These are phyloP conservation scores for Xylaria sp. DNA, from an alignment of 2,329 filamentous ascomycete species.

Conservation along the genomic window DNA sequence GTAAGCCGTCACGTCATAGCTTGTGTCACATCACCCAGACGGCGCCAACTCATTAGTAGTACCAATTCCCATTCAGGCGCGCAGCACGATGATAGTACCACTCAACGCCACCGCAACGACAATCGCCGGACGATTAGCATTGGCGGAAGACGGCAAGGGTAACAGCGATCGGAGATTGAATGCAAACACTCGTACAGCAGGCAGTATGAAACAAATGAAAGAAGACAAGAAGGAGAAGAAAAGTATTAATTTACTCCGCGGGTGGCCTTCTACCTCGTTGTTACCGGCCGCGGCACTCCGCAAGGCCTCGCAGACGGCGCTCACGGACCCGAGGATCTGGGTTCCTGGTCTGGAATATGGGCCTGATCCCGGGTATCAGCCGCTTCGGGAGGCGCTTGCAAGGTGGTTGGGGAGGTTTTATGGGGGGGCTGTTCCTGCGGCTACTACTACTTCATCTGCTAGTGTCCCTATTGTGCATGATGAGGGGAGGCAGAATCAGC, in stretches of 20 bases:
- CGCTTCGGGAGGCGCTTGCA: conserved; percentile 72
- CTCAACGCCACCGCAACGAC: background rate
- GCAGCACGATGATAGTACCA: background rate
- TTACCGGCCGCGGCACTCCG: conserved; percentile 69
- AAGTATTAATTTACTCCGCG: conserved; percentile 68
- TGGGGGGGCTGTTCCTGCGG: background rate
- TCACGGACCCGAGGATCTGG: conserved; percentile 64
- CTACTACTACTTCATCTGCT: conserved; percentile 40
- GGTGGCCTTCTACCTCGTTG: conserved; percentile 69
- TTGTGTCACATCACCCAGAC: background rate
- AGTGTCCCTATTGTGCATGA: conserved; percentile 40
- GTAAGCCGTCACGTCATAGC: background rate
- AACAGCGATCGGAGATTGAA: background rate
- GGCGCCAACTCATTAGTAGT: conserved; percentile 1
- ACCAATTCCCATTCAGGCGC: background rate
- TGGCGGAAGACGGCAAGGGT: background rate
- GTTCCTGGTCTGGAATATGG: conserved; percentile 77
- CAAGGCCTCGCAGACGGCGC: conserved; percentile 63
- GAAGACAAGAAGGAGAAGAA: conserved; percentile 44
- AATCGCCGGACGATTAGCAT: background rate
- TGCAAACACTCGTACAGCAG: background rate
- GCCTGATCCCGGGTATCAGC: conserved; percentile 74
- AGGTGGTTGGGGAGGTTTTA: conserved; percentile 73
- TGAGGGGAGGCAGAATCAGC: background rate
- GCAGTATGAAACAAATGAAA: background rate